Base-by-base conservation (phyloP, 441 rosid genomes). In the Pelargonium fulgidum region DNA sequence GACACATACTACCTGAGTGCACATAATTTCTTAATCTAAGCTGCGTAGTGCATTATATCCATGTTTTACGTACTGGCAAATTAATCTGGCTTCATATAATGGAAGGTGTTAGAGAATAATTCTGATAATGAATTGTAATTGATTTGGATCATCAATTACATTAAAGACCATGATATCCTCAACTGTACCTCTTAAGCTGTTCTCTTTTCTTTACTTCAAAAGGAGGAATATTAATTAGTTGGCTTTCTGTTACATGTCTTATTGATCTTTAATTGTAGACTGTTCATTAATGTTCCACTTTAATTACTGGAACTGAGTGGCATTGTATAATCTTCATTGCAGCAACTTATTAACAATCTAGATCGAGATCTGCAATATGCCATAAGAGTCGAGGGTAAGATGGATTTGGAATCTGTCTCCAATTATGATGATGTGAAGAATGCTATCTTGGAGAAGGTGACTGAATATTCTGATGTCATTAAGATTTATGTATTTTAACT, bases 351-450 rank as follows among this genome's bases (percentile, higher is more conserved):
- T 65, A 70, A 82, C 72, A 95, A 95, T 80, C 96, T 95, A 79
- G 95, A 85, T 77, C 91, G 98, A 66, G 99, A 95, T 86, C 85
- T 95, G 82, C 92, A 92, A 79, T 92, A 92, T 82, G 93, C 99
- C 66, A 86, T 95, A 79, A 83, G 77, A 76, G 99, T 92, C 11
- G 99, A 92, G 91, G 97, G 98, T 44, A 92, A 92, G 86, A 85
- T 88, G 99, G 91, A 84, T 66, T 74, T 83, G 86, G 95, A 87
- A 79, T 79, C 89, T 29, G 82, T 95, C 73, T 81, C 89, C 71
- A 92, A 95, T 81, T 95, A 95, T 79, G 88, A 92, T 73, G 95
- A 87, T 73, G 96, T 95, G 80, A 95, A 86, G 86, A 85, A 81
- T 65, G 80, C 84, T 67, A 95, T 95, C 72, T 68, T 71, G 80